Base-by-base conservation (phyloP, 768 basidiomycete genomes). In the Trametes cubensis region DNA sequence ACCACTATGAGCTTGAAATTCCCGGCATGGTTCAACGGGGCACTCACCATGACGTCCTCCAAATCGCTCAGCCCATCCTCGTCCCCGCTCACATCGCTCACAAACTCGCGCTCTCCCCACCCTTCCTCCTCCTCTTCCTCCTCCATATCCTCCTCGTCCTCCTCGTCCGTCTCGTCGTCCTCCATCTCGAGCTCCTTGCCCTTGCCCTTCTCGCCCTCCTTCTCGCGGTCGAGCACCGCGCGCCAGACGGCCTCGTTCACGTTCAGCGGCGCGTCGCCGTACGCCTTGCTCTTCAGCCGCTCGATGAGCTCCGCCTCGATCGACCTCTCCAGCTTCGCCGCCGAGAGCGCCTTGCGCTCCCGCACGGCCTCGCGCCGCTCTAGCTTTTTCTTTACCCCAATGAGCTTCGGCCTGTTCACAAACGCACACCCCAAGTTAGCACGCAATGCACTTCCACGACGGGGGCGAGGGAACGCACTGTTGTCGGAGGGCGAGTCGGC, bases 161-260 rank as follows among this genome's bases (percentile, higher is more conserved):
- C 81, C 48, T 77, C 80, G 26, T 81, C 78, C 61, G 86, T 83
- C 53, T 88, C 85, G 54, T 86, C 85, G 54, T 82, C 80, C 53
- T 77, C 67, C 72, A 83, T 67, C n/a, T 75, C 80, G 54, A 80
- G 69, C 54, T 79, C 80, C 85, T 79, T 75, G 58, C 78, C 79
- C 44, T 76, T 73, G 8, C 62, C 74, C 62, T 77, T 75, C 46
- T 75, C 77, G 25, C 73, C 79, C 38, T 77, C 78, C 50, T 57
- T 57, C 67, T 85, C 94, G 49, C 86, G 81, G 70, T 97, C 93
- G 44, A 98, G 78, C 55, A 99, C 89, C 2, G 92, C 87, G 66
- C 88, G 86, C 97, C 97, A 98, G 10, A 98, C 95, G 44, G 81
- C 87, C 77, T 99, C 97, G 75, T 99, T 98, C 60, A 99, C 95